Percentiles rank a stretch among this genome's conserved stretches.
These are phyloP conservation scores for Hyaloscypha bicolor DNA, from an alignment of 495 filamentous ascomycete species.

Conservation along the genomic window DNA sequence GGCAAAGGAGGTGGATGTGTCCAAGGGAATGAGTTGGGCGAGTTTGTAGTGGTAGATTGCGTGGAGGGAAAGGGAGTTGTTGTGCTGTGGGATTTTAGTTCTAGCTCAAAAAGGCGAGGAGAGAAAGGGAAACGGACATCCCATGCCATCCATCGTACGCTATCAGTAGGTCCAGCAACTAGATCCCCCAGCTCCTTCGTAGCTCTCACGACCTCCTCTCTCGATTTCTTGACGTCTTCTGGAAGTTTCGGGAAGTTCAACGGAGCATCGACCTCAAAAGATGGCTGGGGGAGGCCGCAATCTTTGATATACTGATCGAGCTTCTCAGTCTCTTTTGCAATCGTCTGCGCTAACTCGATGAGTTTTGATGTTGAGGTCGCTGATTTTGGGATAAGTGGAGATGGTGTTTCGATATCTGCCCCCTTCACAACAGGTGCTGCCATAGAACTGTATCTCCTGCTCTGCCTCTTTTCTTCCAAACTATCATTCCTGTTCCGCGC, in stretches of 20 bases:
- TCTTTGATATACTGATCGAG: constrained; percentile 28
- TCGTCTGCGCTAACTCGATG: constrained; percentile 24
- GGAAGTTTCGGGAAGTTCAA: constrained; percentile 26
- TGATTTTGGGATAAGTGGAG: neutral
- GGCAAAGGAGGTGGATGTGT: constrained; percentile 44
- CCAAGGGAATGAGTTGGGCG: constrained; percentile 39
- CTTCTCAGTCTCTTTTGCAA: constrained; percentile 29
- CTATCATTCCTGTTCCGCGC: neutral
- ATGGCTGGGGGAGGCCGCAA: constrained; percentile 6
- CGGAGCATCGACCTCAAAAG: constrained; percentile 28
- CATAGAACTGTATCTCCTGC: constrained; percentile 2
- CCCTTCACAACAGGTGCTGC: neutral
- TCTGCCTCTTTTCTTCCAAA: neutral
- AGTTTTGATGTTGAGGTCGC: constrained; percentile 15
- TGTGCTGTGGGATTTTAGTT: constrained; percentile 22
- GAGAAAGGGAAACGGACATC: constrained; percentile 18
- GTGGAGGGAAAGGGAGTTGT: constrained; percentile 35
- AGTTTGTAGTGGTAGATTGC: constrained; percentile 42
- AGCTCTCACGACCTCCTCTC: constrained; percentile 29
- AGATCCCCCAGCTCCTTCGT: constrained; percentile 30
- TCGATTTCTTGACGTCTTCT: constrained; percentile 22
- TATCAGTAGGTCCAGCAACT: constrained; percentile 27
- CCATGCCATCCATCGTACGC: constrained; percentile 33
- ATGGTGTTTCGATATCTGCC: neutral
- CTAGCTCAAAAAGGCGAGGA: neutral